phyloP scores from a whole-genome alignment of 345 rosid genomes.

The Aegle marmelos region DNA sequence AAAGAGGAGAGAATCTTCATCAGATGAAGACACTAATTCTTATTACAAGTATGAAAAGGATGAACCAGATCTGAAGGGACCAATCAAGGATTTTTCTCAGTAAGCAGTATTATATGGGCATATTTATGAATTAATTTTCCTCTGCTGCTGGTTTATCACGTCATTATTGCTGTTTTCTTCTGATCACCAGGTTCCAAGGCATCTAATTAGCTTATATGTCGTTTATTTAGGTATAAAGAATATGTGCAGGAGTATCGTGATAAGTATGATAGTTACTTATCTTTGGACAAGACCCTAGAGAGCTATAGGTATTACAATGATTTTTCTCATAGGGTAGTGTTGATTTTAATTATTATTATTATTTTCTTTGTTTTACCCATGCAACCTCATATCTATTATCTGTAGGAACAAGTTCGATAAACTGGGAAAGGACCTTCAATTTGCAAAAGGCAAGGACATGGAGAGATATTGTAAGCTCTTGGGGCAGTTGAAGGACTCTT shows the following conservation, averaged over 20 bases:
- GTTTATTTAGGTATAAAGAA: constrained; percentile 68
- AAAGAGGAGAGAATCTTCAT: constrained; percentile 50
- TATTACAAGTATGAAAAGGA: constrained; percentile 80
- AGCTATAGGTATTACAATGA: constrained; percentile 58
- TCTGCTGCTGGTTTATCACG: neutral
- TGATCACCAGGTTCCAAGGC: neutral
- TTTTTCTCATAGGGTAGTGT: neutral
- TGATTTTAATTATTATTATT: neutral
- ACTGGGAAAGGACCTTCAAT: constrained; percentile 71
- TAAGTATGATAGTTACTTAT: constrained; percentile 71
- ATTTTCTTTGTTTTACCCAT: neutral
- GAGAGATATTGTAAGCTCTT: constrained; percentile 57
- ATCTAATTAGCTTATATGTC: neutral
- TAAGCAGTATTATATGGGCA: constrained; percentile 38
- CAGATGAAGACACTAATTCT: constrained; percentile 58
- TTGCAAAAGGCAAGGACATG: constrained; percentile 65
- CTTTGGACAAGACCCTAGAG: constrained; percentile 70
- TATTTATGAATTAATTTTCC: neutral
- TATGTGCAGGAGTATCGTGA: constrained; percentile 74
- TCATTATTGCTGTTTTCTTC: neutral
- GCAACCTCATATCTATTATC: neutral
- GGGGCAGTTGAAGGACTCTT: constrained; percentile 65
- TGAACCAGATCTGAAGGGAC: constrained; percentile 74
- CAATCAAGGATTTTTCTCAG: constrained; percentile 73
- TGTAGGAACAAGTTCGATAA: constrained; percentile 66